These are phyloP conservation scores for Mycena venus DNA, from an alignment of 768 basidiomycete species.

Conservation along the genomic window DNA sequence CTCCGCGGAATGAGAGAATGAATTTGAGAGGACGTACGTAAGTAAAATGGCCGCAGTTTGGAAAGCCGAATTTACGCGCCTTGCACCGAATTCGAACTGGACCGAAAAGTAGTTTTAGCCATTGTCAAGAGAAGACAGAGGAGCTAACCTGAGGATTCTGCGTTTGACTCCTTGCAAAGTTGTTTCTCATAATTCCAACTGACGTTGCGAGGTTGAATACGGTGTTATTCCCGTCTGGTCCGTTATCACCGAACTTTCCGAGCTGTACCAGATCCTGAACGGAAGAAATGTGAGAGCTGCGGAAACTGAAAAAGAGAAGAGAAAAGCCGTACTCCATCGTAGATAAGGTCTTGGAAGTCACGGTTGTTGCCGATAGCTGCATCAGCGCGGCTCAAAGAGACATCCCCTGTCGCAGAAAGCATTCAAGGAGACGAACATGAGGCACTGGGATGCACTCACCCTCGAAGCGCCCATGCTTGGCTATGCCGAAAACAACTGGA, in stretches of 20 bases:
- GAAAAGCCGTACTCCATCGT: constrained; percentile 20
- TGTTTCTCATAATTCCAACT: constrained; percentile 25
- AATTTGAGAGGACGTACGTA: neutral
- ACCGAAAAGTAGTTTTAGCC: neutral
- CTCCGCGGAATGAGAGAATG: too few species aligned
- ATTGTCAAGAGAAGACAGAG: neutral
- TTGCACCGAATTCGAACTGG: constrained; percentile 25
- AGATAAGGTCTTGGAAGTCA: constrained; percentile 31
- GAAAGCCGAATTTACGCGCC: constrained; percentile 19
- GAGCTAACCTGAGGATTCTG: constrained; percentile 8
- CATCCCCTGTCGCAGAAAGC: constrained; percentile 17
- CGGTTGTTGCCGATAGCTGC: constrained; percentile 33
- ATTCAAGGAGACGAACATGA: too few species aligned
- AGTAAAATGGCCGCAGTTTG: neutral
- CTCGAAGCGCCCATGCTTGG: constrained; percentile 34
- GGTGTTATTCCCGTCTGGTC: constrained; percentile 26
- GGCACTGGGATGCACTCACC: neutral
- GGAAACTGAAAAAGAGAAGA: neutral
- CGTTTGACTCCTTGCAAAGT: constrained; percentile 25
- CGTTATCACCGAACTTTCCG: constrained; percentile 24
- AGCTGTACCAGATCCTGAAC: constrained; percentile 29
- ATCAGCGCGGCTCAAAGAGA: constrained; percentile 31
- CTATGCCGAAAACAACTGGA: constrained; percentile 29
- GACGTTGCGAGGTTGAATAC: constrained; percentile 29
- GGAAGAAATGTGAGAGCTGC: neutral